These are phyloP conservation scores for Colletotrichum sansevieriae DNA, from an alignment of 2,329 filamentous ascomycete genomes.

Conservation along the genomic window DNA sequence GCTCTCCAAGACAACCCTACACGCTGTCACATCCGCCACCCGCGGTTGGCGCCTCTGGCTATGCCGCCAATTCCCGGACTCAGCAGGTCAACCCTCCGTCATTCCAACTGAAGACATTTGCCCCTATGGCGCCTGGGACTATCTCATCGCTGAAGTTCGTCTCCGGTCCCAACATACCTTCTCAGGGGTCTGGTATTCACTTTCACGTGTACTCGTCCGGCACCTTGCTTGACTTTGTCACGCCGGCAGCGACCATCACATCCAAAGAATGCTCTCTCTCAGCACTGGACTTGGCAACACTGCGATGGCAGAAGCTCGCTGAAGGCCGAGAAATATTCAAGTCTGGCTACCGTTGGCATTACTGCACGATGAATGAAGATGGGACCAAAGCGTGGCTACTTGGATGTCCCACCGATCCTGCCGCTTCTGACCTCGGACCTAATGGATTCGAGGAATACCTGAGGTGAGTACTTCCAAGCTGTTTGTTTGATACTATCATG, in stretches of 20 bases:
- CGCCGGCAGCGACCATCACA: constrained; percentile 88
- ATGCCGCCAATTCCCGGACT: constrained; percentile 76
- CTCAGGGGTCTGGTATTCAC: constrained; percentile 90
- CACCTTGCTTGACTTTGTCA: constrained; percentile 92
- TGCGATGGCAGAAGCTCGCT: constrained; percentile 95
- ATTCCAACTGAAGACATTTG: constrained; percentile 77
- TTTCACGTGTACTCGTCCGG: constrained; percentile 97
- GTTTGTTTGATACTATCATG: not conserved
- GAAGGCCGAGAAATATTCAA: constrained; percentile 96
- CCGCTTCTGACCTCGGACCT: constrained; percentile 73
- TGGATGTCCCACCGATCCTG: constrained; percentile 85
- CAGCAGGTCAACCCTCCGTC: constrained; percentile 76
- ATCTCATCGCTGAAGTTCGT: constrained; percentile 93
- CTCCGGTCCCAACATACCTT: constrained; percentile 86
- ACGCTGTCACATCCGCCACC: constrained; percentile 60
- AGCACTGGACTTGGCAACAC: constrained; percentile 84
- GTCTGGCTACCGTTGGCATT: constrained; percentile 95
- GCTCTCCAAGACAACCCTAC: constrained; percentile 67
- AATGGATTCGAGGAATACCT: constrained; percentile 89
- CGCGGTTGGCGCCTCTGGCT: constrained; percentile 71
- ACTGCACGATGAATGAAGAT: constrained; percentile 95
- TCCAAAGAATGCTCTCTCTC: constrained; percentile 91
- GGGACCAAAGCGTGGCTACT: constrained; percentile 97
- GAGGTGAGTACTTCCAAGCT: constrained; percentile 57
- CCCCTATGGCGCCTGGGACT: constrained; percentile 87